A percentile compares a stretch with the other conserved stretches of the same genome.
phyloP scores from a whole-genome alignment of 164 flowering plant species.

The Litsea cubeba region DNA sequence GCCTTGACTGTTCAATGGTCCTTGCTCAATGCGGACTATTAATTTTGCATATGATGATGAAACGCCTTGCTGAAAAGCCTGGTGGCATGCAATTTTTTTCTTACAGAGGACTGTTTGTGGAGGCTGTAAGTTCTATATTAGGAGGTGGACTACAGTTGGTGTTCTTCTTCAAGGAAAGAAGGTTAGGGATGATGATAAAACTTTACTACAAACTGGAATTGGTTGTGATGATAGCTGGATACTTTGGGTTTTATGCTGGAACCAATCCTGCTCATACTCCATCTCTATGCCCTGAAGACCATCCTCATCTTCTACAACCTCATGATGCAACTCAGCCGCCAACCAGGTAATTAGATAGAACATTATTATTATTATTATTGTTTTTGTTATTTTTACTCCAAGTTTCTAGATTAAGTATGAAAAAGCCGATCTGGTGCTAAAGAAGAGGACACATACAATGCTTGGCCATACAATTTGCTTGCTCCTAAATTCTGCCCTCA shows the following conservation, averaged over 20 bases:
- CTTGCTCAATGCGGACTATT: background rate
- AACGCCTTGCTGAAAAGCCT: background rate
- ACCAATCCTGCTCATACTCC: constrained; percentile 36
- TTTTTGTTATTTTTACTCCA: too few species aligned
- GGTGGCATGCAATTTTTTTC: background rate
- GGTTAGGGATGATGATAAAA: constrained; percentile 77
- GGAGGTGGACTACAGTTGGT: constrained; percentile 79
- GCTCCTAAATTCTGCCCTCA: too few species aligned
- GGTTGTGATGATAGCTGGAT: constrained; percentile 52
- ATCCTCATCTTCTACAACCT: constrained; percentile 23
- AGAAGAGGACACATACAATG: background rate
- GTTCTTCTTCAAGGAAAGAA: constrained; percentile 82
- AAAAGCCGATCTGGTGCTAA: background rate
- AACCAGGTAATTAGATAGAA: constrained; percentile 41
- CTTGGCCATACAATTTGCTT: too few species aligned
- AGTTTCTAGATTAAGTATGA: background rate
- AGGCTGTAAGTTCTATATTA: constrained; percentile 79
- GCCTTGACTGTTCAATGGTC: background rate
- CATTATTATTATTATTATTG: too few species aligned
- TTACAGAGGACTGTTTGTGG: constrained; percentile 81
- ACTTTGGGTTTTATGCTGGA: constrained; percentile 76
- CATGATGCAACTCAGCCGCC: constrained; percentile 37
- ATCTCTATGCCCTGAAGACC: constrained; percentile 33
- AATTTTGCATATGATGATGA: background rate
- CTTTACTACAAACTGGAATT: constrained; percentile 77